These are phyloP conservation scores for Cystobasidiaceae sp. DNA, from an alignment of 1,284 basidiomycete genomes.

Conservation along the genomic window DNA sequence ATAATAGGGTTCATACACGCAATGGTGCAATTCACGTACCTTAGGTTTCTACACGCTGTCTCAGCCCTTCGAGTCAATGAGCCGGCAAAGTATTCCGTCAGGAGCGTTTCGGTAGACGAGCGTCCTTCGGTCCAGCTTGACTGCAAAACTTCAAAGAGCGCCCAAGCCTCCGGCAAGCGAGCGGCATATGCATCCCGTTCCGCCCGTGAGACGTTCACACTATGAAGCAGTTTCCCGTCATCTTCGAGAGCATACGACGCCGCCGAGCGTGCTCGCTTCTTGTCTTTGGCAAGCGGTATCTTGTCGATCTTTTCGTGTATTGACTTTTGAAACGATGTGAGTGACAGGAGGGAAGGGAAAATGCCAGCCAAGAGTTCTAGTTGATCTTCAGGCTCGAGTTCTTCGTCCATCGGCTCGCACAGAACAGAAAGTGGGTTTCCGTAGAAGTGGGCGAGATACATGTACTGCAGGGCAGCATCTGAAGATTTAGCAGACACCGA, in stretches of 20 bases:
- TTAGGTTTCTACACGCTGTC: constrained; percentile 3
- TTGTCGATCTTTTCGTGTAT: constrained; percentile 6
- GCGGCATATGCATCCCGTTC: constrained; percentile 4
- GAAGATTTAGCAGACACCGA: neutral
- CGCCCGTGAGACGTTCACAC: constrained; percentile 2
- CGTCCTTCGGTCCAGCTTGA: constrained; percentile 4
- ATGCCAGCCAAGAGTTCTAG: neutral
- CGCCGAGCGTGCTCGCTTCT: neutral
- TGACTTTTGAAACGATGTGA: constrained; percentile 1
- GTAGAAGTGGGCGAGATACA: constrained; percentile 18
- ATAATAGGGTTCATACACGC: no score
- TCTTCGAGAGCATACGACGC: neutral
- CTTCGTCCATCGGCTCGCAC: neutral
- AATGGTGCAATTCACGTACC: no score
- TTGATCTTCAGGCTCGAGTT: neutral
- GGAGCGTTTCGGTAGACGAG: neutral
- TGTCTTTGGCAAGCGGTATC: neutral
- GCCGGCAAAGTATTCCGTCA: constrained; percentile 22
- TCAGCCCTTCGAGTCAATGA: neutral
- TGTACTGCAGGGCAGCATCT: constrained; percentile 7
- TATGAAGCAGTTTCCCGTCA: neutral
- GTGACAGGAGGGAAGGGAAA: neutral
- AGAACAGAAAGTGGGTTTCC: constrained; percentile 7
- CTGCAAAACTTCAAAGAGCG: constrained; percentile 10
- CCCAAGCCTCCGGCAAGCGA: constrained; percentile 12